Conservation (phyloP, 148 eudicot genomes). For the Nepenthes mirabilis region DNA sequence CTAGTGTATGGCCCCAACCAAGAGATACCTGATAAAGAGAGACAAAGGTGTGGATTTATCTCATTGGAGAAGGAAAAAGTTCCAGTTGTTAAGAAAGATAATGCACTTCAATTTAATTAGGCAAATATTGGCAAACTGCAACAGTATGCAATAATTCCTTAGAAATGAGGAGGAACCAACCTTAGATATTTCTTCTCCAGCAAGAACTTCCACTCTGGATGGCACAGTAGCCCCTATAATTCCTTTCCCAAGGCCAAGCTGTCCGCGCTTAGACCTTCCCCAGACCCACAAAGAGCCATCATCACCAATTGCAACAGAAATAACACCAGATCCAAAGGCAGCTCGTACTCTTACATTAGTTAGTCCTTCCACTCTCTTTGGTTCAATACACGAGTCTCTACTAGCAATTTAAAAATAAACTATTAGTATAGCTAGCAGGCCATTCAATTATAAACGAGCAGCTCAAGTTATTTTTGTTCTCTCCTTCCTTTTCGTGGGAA, state of each 20-base stretch:
- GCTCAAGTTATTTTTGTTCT: no score
- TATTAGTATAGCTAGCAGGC: neutral
- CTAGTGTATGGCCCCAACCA: slow-evolving; percentile 98
- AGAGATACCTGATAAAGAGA: slow-evolving; percentile 48
- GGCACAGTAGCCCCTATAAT: slow-evolving; percentile 52
- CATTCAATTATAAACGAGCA: neutral
- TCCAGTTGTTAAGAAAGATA: neutral
- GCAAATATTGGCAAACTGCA: neutral
- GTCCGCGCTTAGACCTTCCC: slow-evolving; percentile 98
- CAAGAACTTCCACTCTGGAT: slow-evolving; percentile 59
- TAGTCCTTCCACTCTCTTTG: slow-evolving; percentile 62
- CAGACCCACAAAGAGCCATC: slow-evolving; percentile 98
- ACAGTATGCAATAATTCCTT: slow-evolving; percentile 22
- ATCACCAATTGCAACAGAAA: slow-evolving; percentile 66
- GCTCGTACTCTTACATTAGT: slow-evolving; percentile 45
- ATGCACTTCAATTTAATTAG: neutral
- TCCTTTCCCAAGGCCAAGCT: slow-evolving; percentile 82
- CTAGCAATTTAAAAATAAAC: slow-evolving; percentile 3
- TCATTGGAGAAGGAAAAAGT: neutral
- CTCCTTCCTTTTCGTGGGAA: no score
- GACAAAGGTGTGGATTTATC: neutral
- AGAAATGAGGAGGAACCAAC: slow-evolving; percentile 39
- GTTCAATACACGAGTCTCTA: slow-evolving; percentile 78
- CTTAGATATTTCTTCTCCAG: slow-evolving; percentile 68
- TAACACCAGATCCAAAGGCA: slow-evolving; percentile 91